phyloP scores from a whole-genome alignment of 148 eudicot genomes.

The Vaccinium vitisidaea region DNA sequence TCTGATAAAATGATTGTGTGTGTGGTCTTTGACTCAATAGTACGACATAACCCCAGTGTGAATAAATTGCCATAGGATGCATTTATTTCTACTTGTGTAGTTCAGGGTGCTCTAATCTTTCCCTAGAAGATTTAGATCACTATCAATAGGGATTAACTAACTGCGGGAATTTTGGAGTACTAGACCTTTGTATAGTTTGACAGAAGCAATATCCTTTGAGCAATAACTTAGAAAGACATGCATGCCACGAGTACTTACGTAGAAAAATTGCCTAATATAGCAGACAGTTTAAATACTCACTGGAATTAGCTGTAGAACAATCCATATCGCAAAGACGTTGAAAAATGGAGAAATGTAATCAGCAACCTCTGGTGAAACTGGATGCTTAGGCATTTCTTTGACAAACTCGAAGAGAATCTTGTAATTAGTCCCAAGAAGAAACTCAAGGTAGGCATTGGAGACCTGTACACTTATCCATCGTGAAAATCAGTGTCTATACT shows the following conservation, averaged over 20 bases:
- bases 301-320: conserved; percentile 67
- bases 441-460: conserved; percentile 77
- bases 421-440: conserved; percentile 47
- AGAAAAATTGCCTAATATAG: neutral
- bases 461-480: conserved; percentile 41
- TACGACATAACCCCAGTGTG: too few species aligned
- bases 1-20: neutral
- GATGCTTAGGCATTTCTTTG: conserved; percentile 93
- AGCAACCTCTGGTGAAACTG: conserved; percentile 30
- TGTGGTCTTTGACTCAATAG: too few species aligned
- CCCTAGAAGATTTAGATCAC: neutral
- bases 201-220: neutral
- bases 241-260: neutral
- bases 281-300: conserved; percentile 22
- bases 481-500: neutral
- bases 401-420: conserved; percentile 65
- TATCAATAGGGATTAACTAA: neutral
- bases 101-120: neutral
- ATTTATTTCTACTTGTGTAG: too few species aligned
- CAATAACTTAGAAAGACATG: neutral
- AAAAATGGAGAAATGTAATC: conserved; percentile 66
- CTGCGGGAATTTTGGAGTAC: neutral
- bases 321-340: conserved; percentile 72
- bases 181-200: too few species aligned
- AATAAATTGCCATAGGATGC: neutral